Conservation (phyloP, 2,329 filamentous ascomycete genomes). For the Cercospora berteroae region DNA sequence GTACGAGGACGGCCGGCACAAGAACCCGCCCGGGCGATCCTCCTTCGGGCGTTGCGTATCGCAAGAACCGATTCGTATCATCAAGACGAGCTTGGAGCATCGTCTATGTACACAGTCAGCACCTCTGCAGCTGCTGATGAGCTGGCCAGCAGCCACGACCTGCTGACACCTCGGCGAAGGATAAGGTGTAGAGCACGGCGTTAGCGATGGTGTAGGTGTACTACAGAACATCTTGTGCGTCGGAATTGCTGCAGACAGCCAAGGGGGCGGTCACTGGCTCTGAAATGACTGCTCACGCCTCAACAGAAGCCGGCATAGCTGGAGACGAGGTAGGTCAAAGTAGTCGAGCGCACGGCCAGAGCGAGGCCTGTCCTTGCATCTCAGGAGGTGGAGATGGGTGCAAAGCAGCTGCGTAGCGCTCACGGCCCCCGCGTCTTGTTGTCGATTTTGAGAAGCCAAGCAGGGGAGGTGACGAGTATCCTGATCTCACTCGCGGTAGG, state of each 20-base stretch:
- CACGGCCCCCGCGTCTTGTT: no score
- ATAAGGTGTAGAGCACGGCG: background rate
- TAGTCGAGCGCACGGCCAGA: no score
- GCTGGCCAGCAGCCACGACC: background rate
- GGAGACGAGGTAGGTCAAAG: no score
- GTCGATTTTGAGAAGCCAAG: no score
- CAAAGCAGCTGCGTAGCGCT: no score
- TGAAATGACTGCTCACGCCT: no score
- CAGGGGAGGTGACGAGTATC: no score
- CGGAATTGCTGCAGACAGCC: background rate
- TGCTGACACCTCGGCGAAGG: background rate
- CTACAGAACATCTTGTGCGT: background rate
- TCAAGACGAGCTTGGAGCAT: background rate
- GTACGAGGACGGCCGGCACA: background rate
- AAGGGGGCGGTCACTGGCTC: no score
- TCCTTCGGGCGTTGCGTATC: background rate
- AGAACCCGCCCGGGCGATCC: background rate
- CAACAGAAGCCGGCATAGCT: background rate
- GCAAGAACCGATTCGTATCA: background rate
- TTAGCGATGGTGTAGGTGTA: conserved; percentile 11
- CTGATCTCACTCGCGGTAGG: no score
- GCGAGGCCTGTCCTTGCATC: no score
- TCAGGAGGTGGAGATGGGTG: no score
- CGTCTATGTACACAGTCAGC: background rate
- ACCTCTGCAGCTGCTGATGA: background rate